Percentiles rank a stretch among this genome's conserved stretches.
phyloP scores from a whole-genome alignment of 2,329 filamentous ascomycete species.

The Orbilia javanica region DNA sequence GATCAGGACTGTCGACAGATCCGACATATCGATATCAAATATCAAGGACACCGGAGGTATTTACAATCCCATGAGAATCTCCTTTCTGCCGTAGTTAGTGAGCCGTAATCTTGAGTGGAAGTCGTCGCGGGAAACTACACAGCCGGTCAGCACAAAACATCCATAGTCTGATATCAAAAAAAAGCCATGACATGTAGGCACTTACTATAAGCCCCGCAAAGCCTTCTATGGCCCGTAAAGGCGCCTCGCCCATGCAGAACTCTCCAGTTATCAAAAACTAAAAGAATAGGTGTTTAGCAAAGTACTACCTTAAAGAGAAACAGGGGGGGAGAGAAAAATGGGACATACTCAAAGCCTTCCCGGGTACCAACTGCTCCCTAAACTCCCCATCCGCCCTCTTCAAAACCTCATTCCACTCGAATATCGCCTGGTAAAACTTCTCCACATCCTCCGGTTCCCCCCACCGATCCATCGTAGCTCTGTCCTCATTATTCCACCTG shows the following conservation, averaged over 20 bases:
- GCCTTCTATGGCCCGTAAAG: constrained; percentile 85
- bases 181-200: no score
- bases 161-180: neutral
- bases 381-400: constrained; percentile 76
- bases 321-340: neutral
- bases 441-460: constrained; percentile 67
- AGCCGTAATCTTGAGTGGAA: constrained; percentile 81
- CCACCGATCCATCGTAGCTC: constrained; percentile 76
- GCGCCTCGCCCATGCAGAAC: constrained; percentile 86
- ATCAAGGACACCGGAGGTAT: neutral
- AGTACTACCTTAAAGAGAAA: constrained; percentile 56
- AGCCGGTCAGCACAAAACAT: constrained; percentile 44
- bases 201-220: constrained; percentile 92
- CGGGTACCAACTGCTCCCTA: constrained; percentile 84
- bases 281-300: neutral
- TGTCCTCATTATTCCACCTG: constrained; percentile 93
- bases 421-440: constrained; percentile 84
- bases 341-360: constrained; percentile 78
- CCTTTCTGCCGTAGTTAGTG: constrained; percentile 71
- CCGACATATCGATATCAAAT: neutral
- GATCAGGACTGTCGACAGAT: neutral
- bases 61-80: constrained; percentile 61
- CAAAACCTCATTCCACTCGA: constrained; percentile 79
- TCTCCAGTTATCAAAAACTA: constrained; percentile 96
- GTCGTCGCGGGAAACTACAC: constrained; percentile 80